A percentile compares a stretch with the other conserved stretches of the same genome.
These are phyloP conservation scores for Dalbergia cultrata DNA, from an alignment of 306 rosid species.

Conservation along the genomic window DNA sequence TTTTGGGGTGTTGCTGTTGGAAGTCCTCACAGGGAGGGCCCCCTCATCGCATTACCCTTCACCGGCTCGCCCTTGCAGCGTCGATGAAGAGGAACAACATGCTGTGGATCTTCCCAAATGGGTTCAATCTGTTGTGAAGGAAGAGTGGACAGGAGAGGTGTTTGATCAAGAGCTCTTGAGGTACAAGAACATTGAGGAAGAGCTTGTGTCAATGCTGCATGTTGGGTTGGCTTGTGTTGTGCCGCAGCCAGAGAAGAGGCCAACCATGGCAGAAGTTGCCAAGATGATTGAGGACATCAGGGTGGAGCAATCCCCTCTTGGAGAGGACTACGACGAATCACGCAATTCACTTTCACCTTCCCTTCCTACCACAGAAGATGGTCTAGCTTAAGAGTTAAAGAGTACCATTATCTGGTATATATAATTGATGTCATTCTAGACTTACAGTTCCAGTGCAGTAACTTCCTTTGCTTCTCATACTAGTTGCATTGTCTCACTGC, in stretches of 20 bases:
- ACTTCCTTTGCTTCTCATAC: constrained; percentile 31
- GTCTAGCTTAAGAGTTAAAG: constrained; percentile 56
- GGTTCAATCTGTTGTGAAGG: constrained; percentile 94
- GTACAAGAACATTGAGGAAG: constrained; percentile 98
- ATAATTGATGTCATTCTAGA: constrained; percentile 18
- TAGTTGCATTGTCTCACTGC: constrained; percentile 64
- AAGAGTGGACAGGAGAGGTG: constrained; percentile 99
- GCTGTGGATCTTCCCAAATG: constrained; percentile 84
- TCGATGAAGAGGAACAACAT: constrained; percentile 65
- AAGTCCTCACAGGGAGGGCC: constrained; percentile 84
- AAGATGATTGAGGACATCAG: constrained; percentile 95
- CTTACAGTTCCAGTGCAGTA: constrained; percentile 21
- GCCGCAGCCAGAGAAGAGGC: constrained; percentile 86
- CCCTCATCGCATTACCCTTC: constrained; percentile 82
- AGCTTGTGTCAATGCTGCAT: constrained; percentile 92
- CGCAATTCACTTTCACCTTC: constrained; percentile 92
- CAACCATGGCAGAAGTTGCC: constrained; percentile 80
- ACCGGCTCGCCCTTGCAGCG: constrained; percentile 55
- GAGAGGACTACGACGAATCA: constrained; percentile 91
- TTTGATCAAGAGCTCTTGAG: constrained; percentile 90
- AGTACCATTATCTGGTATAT: not conserved
- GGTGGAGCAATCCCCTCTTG: constrained; percentile 94
- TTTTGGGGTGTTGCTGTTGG: constrained; percentile 86
- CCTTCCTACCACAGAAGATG: constrained; percentile 94
- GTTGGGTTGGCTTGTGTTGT: constrained; percentile 88